These are phyloP conservation scores for Talaromyces sp. DNA, from an alignment of 2,329 filamentous ascomycete species.

Conservation along the genomic window DNA sequence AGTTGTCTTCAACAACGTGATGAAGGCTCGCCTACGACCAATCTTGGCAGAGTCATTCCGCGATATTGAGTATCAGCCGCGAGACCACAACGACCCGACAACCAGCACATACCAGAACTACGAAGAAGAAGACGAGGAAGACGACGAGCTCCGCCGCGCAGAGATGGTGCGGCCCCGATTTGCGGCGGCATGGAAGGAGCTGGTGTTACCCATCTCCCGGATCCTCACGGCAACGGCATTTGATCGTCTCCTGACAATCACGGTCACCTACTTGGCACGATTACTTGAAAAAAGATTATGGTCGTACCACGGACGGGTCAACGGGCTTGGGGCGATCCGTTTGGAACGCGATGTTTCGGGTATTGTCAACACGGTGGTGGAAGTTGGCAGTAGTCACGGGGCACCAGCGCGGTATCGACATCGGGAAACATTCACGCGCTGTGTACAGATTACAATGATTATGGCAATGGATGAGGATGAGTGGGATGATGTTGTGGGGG, in stretches of 20 bases:
- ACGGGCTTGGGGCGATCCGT: constrained; percentile 74
- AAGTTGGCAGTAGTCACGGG: constrained; percentile 33
- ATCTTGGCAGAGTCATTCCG: constrained; percentile 86
- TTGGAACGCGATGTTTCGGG: constrained; percentile 80
- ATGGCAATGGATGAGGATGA: constrained; percentile 96
- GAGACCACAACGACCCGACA: constrained; percentile 46
- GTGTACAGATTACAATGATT: constrained; percentile 76
- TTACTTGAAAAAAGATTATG: constrained; percentile 85
- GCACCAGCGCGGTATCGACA: constrained; percentile 63
- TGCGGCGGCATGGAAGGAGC: constrained; percentile 76
- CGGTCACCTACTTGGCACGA: constrained; percentile 69
- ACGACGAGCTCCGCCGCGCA: constrained; percentile 40
- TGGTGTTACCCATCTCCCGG: constrained; percentile 79
- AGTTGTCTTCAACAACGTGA: constrained; percentile 81
- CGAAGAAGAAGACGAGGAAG: constrained; percentile 34
- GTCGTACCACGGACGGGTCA: constrained; percentile 73
- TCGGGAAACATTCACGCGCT: constrained; percentile 71
- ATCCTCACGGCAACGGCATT: constrained; percentile 77
- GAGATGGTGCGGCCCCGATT: constrained; percentile 76
- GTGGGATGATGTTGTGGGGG: constrained; percentile 71
- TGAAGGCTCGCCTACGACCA: constrained; percentile 78
- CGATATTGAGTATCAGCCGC: constrained; percentile 78
- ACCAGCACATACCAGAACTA: constrained; percentile 42
- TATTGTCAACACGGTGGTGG: constrained; percentile 56
- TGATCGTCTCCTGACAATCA: constrained; percentile 68